Conservation (phyloP, 2,329 filamentous ascomycete species). For the Pyrenophora graminea region DNA sequence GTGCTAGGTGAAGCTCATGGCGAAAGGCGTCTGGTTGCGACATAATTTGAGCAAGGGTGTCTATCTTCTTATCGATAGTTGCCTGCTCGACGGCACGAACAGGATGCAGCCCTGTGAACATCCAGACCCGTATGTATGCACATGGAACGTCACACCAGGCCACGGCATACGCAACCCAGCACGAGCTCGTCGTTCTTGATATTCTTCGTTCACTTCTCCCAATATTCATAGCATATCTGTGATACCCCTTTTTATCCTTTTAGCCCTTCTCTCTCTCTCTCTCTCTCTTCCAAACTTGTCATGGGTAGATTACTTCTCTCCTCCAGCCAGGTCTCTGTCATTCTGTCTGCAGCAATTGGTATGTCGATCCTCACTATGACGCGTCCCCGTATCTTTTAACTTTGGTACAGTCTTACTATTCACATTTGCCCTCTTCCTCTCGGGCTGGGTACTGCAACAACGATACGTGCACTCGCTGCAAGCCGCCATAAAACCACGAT, state of each 20-base stretch:
- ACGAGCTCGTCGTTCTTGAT: slow-evolving; percentile 18
- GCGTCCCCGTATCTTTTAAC: background rate
- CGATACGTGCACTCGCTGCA: slow-evolving; percentile 79
- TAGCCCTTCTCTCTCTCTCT: background rate
- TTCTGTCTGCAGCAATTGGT: slow-evolving; percentile 68
- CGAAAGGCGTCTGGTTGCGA: background rate
- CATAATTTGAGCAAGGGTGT: slow-evolving; percentile 20
- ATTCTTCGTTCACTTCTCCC: slow-evolving; percentile 16
- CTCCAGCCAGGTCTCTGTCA: slow-evolving; percentile 70
- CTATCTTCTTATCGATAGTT: slow-evolving; percentile 36
- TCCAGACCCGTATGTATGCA: slow-evolving; percentile 17
- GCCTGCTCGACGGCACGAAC: slow-evolving; percentile 20
- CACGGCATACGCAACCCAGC: slow-evolving; percentile 24
- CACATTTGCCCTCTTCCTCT: slow-evolving; percentile 81
- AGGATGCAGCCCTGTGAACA: slow-evolving; percentile 24
- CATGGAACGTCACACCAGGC: slow-evolving; percentile 34
- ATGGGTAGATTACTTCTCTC: slow-evolving; percentile 63
- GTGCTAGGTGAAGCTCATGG: too few species aligned
- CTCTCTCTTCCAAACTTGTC: background rate
- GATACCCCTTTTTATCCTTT: slow-evolving; percentile 21
- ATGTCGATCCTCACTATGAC: slow-evolving; percentile 36
- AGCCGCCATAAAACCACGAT: slow-evolving; percentile 66
- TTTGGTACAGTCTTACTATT: slow-evolving; percentile 66
- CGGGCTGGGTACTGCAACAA: slow-evolving; percentile 86
- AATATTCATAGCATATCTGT: slow-evolving; percentile 15